phyloP scores from a whole-genome alignment of 306 rosid species.

The Medicago ruthenica region DNA sequence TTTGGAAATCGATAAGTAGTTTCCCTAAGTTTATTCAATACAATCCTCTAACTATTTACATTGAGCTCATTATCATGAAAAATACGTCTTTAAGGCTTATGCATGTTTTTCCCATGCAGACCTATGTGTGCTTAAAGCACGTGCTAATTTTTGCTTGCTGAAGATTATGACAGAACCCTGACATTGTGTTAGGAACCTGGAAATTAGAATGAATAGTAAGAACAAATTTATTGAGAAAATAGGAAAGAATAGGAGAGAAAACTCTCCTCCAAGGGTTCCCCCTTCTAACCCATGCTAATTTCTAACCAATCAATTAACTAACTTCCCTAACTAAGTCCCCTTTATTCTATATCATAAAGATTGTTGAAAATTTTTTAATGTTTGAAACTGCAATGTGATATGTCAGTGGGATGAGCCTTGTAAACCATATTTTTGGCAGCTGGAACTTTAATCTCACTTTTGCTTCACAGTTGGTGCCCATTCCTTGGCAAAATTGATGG shows the following conservation, averaged over 20 bases:
- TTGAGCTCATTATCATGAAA: constrained; percentile 9
- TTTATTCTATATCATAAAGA: background rate
- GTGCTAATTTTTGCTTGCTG: constrained; percentile 10
- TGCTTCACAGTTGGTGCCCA: too few relatives aligned
- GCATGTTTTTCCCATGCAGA: constrained; percentile 18
- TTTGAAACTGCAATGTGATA: constrained; percentile 30
- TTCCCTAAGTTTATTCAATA: background rate
- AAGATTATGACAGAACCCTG: background rate
- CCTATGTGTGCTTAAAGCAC: constrained; percentile 23
- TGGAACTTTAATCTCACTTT: too few relatives aligned
- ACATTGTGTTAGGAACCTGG: background rate
- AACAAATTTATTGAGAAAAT: background rate
- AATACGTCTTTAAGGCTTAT: constrained; percentile 9
- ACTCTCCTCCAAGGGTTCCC: background rate
- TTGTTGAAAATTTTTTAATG: background rate
- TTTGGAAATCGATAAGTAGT: constrained; percentile 9
- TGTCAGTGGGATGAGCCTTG: too few relatives aligned
- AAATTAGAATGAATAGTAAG: background rate
- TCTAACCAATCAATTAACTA: background rate
- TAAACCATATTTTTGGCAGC: too few relatives aligned
- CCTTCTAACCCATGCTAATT: background rate
- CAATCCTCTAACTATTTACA: constrained; percentile 23
- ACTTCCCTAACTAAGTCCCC: background rate
- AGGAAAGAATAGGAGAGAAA: background rate
- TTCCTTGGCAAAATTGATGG: too few relatives aligned